Base-by-base conservation (phyloP, 108 stramenopile species). In the Nitzschia inconspicua region DNA sequence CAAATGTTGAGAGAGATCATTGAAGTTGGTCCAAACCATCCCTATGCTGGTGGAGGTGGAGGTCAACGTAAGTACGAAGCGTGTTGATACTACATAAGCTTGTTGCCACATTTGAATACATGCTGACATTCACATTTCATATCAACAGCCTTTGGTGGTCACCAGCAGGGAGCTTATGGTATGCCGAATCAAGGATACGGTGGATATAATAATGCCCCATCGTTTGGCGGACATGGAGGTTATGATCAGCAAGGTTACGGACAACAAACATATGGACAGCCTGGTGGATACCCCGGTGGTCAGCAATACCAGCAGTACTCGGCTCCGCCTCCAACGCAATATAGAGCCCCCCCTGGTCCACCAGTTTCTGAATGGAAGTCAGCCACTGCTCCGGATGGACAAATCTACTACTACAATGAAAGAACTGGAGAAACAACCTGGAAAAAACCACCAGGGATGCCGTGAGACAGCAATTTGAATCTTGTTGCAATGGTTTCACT, bases 351-450 rank as follows among this genome's bases (percentile, higher is more conserved):
- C 43, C 75, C 76, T 10, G 58, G 65, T 32, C 57, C 61, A 19
- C 58, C 59, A 3, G 31, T 44, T 74, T 68, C 68, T 73, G 51
- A 76, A 40, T 53, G 88, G 85, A 65, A 84, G 79, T 51, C 60
- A 68, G 36, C 83, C 66, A 35, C 71, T 66, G 19, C 85, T 69
- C 59, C 76, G 76, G 39, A 91, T 66, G 92, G 92, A 20, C 89
- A 94, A 66, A 52, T 84, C 28, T 96, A 96, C 64, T 96, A 93
- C 44, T 96, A 92, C 82, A 94, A 96, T 60, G 81, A 86, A 54
- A 63, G 74, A 44, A 88, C 91, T 2, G 76, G 84, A 4, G 86
- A 87, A 68, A 94, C 92, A 1, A 78, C 80, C 30, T 96, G 95
- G 95, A 87, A 94, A 18, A 91, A 86, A 56, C 90, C 90, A 9